Percentiles rank a stretch among this genome's conserved stretches.
Conservation (phyloP, 2,329 filamentous ascomycete species). For the Cladobotryum mycophilum region DNA sequence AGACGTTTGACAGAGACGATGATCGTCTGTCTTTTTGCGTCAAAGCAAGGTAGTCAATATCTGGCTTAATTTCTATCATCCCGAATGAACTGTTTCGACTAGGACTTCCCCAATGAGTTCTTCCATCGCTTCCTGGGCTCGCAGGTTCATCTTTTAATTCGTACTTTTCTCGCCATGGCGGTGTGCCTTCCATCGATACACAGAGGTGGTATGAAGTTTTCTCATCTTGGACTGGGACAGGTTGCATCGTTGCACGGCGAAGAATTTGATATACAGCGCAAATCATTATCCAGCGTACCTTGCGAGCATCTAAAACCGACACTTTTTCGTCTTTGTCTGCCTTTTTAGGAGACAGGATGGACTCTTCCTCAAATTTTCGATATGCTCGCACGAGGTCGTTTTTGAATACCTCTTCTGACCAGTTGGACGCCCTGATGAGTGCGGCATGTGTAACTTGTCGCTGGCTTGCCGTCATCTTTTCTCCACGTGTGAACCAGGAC, state of each 20-base stretch:
- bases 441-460: constrained; percentile 47
- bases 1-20: constrained; percentile 7
- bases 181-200: constrained; percentile 35
- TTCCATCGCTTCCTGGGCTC: constrained; percentile 3
- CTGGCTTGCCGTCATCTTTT: constrained; percentile 41
- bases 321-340: constrained; percentile 50
- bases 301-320: constrained; percentile 59
- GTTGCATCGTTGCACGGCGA: constrained; percentile 53
- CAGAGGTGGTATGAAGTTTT: constrained; percentile 52
- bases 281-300: constrained; percentile 71
- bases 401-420: constrained; percentile 30
- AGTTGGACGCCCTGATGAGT: constrained; percentile 45
- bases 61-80: constrained; percentile 44
- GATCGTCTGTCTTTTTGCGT: constrained; percentile 26
- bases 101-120: constrained; percentile 18
- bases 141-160: constrained; percentile 22
- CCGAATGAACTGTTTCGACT: constrained; percentile 4
- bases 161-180: constrained; percentile 39
- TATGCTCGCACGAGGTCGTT: constrained; percentile 62
- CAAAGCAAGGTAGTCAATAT: constrained; percentile 49
- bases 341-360: constrained; percentile 42
- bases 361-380: constrained; percentile 60
- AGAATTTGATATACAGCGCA: constrained; percentile 71
- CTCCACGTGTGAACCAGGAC: constrained; percentile 35
- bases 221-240: constrained; percentile 54